Conservation (phyloP, 2,329 filamentous ascomycete genomes). For the Penicillium sp. region DNA sequence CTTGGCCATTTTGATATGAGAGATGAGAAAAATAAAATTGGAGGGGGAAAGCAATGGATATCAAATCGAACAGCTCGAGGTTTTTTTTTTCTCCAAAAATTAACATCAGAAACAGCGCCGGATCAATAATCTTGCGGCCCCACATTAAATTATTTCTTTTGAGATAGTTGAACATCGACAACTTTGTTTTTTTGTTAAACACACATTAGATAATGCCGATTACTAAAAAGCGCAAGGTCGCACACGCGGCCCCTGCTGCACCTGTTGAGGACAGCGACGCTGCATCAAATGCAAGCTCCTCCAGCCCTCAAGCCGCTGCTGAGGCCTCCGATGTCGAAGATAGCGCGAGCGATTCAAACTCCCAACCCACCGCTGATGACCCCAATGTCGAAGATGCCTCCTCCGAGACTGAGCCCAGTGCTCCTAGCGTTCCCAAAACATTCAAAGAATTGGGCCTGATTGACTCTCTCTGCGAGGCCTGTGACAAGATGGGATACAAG, state of each 20-base stretch:
- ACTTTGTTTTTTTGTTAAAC: conserved; percentile 9
- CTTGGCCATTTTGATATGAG: conserved; percentile 64
- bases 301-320: conserved; percentile 17
- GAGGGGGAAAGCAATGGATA: conserved; percentile 10
- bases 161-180: conserved; percentile 14
- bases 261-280: conserved; percentile 20
- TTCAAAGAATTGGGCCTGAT: conserved; percentile 69
- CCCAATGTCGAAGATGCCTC: conserved; percentile 7
- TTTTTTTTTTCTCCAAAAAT: conserved; percentile 39
- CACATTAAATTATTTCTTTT: conserved; percentile 35
- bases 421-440: conserved; percentile 38
- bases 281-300: conserved; percentile 22
- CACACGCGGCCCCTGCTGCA: conserved; percentile 14
- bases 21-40: conserved; percentile 8
- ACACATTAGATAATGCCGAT: conserved; percentile 38
- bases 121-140: conserved; percentile 41
- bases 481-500: conserved; percentile 77
- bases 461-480: conserved; percentile 85
- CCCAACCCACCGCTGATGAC: conserved; percentile 9
- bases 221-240: conserved; percentile 45
- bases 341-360: background rate
- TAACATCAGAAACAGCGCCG: conserved; percentile 33
- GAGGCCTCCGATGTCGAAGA: conserved; percentile 14
- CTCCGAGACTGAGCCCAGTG: conserved; percentile 3
- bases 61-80: conserved; percentile 20